Evolutionary conservation across 441 rosid genomes (phyloP).

Genomic region (Erodium texanum): DNA sequence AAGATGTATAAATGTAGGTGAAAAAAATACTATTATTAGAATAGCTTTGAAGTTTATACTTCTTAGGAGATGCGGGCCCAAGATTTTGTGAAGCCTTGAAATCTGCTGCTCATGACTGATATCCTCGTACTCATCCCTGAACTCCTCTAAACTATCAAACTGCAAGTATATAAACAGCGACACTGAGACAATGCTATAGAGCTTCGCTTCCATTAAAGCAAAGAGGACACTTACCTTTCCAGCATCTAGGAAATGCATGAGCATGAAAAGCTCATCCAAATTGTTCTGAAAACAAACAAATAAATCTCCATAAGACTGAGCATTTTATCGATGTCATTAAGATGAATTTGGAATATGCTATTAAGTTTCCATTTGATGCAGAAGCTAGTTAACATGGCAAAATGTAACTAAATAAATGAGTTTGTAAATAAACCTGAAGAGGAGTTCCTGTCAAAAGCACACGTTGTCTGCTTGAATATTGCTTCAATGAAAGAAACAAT

Average conservation of each 20-base stretch:
- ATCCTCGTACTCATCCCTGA: slow-evolving; percentile 93
- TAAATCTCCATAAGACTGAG: slow-evolving; percentile 19
- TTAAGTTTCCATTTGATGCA: no score
- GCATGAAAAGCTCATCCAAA: slow-evolving; percentile 99
- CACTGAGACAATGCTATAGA: slow-evolving; percentile 7
- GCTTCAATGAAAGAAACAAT: slow-evolving; percentile 78
- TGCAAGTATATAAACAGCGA: slow-evolving; percentile 32
- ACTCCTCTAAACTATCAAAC: slow-evolving; percentile 96
- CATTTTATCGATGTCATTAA: no score
- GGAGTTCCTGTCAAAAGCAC: slow-evolving; percentile 98
- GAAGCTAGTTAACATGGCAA: no score
- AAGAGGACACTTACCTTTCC: slow-evolving; percentile 64
- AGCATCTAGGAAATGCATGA: slow-evolving; percentile 99
- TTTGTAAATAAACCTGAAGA: slow-evolving; percentile 57
- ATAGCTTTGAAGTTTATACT: slow-evolving; percentile 38
- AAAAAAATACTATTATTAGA: not conserved
- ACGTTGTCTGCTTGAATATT: slow-evolving; percentile 77
- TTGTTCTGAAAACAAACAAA: slow-evolving; percentile 72
- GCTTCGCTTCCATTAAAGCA: not conserved
- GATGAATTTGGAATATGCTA: no score
- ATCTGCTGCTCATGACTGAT: slow-evolving; percentile 97
- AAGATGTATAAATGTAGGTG: not conserved
- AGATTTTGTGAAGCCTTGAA: slow-evolving; percentile 86
- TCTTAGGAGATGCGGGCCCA: slow-evolving; percentile 95
- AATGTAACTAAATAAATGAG: not conserved